Percentiles rank a stretch among this genome's conserved stretches.
phyloP scores from a whole-genome alignment of 345 rosid species.

The Hypericum androsaemum region DNA sequence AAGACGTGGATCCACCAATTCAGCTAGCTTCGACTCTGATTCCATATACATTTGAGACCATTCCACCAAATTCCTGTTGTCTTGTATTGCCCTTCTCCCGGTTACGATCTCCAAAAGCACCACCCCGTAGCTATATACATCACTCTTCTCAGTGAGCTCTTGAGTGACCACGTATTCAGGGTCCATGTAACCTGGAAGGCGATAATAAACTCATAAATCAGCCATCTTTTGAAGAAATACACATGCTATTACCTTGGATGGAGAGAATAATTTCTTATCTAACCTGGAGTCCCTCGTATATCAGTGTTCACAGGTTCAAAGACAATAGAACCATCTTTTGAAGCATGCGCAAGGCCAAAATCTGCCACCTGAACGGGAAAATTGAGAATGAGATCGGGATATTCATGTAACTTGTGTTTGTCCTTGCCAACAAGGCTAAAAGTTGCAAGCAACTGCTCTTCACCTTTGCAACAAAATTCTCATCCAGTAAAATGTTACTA shows the following conservation, averaged over 20 bases:
- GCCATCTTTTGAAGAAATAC: constrained; percentile 4
- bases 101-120: constrained; percentile 75
- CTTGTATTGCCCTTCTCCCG: constrained; percentile 64
- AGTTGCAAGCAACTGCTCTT: neutral
- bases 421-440: too few relatives aligned
- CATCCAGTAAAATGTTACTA: constrained; percentile 89
- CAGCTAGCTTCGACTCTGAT: constrained; percentile 43
- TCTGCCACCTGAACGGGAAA: constrained; percentile 70
- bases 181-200: constrained; percentile 78
- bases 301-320: constrained; percentile 82
- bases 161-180: constrained; percentile 83
- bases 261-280: constrained; percentile 12
- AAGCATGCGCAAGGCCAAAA: constrained; percentile 90
- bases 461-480: constrained; percentile 86
- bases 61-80: constrained; percentile 68
- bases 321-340: constrained; percentile 78
- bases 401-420: too few relatives aligned
- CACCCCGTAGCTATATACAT: constrained; percentile 88
- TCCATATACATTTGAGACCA: constrained; percentile 45
- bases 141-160: constrained; percentile 88
- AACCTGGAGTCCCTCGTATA: constrained; percentile 97
- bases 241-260: neutral
- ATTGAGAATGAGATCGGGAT: neutral
- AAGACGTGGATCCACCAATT: constrained; percentile 57
- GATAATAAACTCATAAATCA: constrained; percentile 9